Evolutionary conservation across 345 rosid species (phyloP).

Genomic region (Odontarrhena argentea): DNA sequence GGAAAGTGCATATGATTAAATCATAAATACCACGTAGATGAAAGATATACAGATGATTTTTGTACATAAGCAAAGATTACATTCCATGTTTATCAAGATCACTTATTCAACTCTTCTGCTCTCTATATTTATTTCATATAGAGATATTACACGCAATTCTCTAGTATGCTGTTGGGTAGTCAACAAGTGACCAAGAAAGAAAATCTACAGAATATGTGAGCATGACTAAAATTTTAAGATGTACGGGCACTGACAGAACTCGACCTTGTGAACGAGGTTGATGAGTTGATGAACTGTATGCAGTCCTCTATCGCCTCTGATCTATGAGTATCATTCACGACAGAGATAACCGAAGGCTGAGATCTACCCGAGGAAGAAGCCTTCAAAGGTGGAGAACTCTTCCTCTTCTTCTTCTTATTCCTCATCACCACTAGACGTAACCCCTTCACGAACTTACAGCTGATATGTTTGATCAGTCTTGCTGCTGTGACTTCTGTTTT

Average conservation of each 20-base stretch:
- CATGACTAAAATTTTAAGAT: constrained; percentile 12
- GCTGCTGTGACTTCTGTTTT: constrained; percentile 49
- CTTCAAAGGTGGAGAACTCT: constrained; percentile 39
- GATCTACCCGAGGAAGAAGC: constrained; percentile 51
- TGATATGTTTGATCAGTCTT: constrained; percentile 53
- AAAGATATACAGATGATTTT: constrained; percentile 33
- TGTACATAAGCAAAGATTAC: constrained; percentile 29
- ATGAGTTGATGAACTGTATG: constrained; percentile 76
- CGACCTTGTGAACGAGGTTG: constrained; percentile 57
- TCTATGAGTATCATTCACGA: constrained; percentile 52
- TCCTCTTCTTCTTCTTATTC: constrained; percentile 47
- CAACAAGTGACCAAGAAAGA: constrained; percentile 18
- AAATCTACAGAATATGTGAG: background rate
- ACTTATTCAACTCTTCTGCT: background rate
- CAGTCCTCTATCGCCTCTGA: constrained; percentile 78
- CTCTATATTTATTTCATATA: background rate
- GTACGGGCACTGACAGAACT: constrained; percentile 43
- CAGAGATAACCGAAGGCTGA: constrained; percentile 43
- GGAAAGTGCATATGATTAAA: constrained; percentile 9
- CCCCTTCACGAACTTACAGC: constrained; percentile 49
- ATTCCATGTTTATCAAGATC: constrained; percentile 14
- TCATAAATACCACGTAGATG: constrained; percentile 25
- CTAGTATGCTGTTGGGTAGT: constrained; percentile 18
- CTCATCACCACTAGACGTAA: constrained; percentile 42
- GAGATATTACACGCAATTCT: constrained; percentile 1